Evolutionary conservation across 306 rosid species (phyloP).

Genomic region (Cyamopsis tetragonoloba): DNA sequence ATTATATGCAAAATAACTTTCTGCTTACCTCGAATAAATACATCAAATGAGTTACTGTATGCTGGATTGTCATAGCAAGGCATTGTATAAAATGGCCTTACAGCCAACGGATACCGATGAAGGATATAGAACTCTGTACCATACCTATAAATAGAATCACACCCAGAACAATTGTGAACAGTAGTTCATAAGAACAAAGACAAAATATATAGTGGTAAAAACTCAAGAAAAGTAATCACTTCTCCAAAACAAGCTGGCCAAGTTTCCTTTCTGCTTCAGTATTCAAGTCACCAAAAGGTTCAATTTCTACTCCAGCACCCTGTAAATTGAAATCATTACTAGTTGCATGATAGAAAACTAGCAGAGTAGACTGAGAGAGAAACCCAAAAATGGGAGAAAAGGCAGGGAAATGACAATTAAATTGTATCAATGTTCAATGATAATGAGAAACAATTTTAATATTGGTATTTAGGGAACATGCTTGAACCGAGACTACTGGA

Average conservation of each 20-base stretch:
- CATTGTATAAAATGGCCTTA: slow-evolving; percentile 96
- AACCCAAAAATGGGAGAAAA: too few species aligned
- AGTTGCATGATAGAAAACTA: too few species aligned
- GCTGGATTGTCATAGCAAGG: slow-evolving; percentile 75
- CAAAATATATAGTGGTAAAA: neutral
- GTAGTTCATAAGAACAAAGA: neutral
- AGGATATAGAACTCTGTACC: slow-evolving; percentile 92
- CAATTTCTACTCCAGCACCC: slow-evolving; percentile 83
- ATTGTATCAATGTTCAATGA: too few species aligned
- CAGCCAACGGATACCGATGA: slow-evolving; percentile 78
- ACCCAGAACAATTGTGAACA: neutral
- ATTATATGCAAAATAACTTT: neutral
- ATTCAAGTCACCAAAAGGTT: slow-evolving; percentile 87
- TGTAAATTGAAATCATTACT: slow-evolving; percentile 34
- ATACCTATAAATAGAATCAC: slow-evolving; percentile 45
- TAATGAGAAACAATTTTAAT: too few species aligned
- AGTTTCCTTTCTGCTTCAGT: slow-evolving; percentile 84
- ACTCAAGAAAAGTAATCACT: slow-evolving; percentile 41
- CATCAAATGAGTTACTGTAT: slow-evolving; percentile 92
- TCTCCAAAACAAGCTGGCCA: slow-evolving; percentile 78
- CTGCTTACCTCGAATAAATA: slow-evolving; percentile 81
- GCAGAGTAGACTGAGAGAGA: too few species aligned
- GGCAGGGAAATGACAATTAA: too few species aligned
- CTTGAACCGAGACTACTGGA: too few species aligned
- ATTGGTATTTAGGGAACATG: too few species aligned